Evolutionary conservation across 768 basidiomycete genomes (phyloP).

Genomic region (Trametes maxima): DNA sequence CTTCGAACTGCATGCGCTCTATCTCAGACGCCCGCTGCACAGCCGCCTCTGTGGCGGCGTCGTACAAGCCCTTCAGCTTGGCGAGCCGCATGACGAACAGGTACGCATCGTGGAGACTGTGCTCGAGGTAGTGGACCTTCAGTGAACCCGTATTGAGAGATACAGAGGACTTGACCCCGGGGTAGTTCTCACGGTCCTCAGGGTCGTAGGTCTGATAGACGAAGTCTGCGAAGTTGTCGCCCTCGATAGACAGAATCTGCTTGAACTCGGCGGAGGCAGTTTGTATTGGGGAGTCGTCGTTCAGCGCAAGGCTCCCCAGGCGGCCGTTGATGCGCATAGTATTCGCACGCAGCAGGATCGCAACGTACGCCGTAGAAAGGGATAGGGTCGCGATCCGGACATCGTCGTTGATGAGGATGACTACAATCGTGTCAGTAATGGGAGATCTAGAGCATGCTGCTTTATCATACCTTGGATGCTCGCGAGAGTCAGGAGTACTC

Average conservation of each 20-base stretch:
- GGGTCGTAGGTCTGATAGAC: slow-evolving; percentile 91
- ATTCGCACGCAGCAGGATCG: slow-evolving; percentile 68
- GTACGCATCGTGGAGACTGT: slow-evolving; percentile 88
- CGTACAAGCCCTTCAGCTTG: slow-evolving; percentile 90
- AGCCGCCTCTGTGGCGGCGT: slow-evolving; percentile 90
- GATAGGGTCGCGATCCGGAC: slow-evolving; percentile 82
- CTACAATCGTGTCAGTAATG: slow-evolving; percentile 40
- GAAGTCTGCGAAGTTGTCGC: slow-evolving; percentile 92
- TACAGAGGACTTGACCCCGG: slow-evolving; percentile 83
- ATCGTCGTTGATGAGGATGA: slow-evolving; percentile 73
- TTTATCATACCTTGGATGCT: slow-evolving; percentile 69
- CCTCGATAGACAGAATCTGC: slow-evolving; percentile 89
- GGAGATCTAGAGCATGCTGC: neutral
- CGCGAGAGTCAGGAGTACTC: slow-evolving; percentile 80
- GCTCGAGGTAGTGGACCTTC: slow-evolving; percentile 85
- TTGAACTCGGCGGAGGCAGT: slow-evolving; percentile 70
- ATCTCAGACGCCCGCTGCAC: slow-evolving; percentile 92
- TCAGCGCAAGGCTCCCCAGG: slow-evolving; percentile 80
- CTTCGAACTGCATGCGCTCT: slow-evolving; percentile 89
- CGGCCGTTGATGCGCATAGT: slow-evolving; percentile 80
- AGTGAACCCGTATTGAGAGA: slow-evolving; percentile 86
- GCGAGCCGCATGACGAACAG: slow-evolving; percentile 83
- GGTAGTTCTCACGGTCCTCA: slow-evolving; percentile 59
- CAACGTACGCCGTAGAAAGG: slow-evolving; percentile 87
- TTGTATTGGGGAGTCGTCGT: slow-evolving; percentile 63